phyloP scores from a whole-genome alignment of 768 basidiomycete genomes.

The Porphyrellus cyaneotinctus region DNA sequence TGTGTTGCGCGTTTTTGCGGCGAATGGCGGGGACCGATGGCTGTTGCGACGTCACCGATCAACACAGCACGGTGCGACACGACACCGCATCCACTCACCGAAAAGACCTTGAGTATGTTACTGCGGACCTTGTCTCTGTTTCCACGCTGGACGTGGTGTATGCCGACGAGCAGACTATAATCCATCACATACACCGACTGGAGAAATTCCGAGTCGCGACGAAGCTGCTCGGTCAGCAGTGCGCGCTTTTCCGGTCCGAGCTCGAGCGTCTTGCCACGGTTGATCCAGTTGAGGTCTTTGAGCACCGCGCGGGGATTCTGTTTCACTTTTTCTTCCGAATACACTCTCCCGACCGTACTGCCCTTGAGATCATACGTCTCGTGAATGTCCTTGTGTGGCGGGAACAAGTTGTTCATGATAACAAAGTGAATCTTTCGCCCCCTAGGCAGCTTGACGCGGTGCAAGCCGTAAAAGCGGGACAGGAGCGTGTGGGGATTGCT shows the following conservation, averaged over 20 bases:
- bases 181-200: conserved; percentile 89
- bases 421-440: conserved; percentile 98
- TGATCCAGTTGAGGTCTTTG: conserved; percentile 97
- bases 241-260: conserved; percentile 96
- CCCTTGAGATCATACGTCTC: conserved; percentile 98
- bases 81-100: conserved; percentile 47
- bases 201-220: conserved; percentile 83
- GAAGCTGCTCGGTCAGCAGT: conserved; percentile 83
- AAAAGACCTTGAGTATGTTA: conserved; percentile 89
- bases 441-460: conserved; percentile 92
- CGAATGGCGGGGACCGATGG: conserved; percentile 67
- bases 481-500: conserved; percentile 91
- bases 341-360: conserved; percentile 83
- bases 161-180: conserved; percentile 90
- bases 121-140: conserved; percentile 89
- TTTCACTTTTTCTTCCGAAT: conserved; percentile 74
- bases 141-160: conserved; percentile 87
- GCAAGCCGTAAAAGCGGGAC: conserved; percentile 93
- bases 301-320: conserved; percentile 84
- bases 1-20: conserved; percentile 55
- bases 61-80: neutral
- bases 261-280: conserved; percentile 69
- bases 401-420: conserved; percentile 99
- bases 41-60: conserved; percentile 33
- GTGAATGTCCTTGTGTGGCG: conserved; percentile 94